Percentiles rank a stretch among this genome's conserved stretches.
Evolutionary conservation across 108 stramenopile genomes (phyloP).

Genomic region (Nitzschia palea): DNA sequence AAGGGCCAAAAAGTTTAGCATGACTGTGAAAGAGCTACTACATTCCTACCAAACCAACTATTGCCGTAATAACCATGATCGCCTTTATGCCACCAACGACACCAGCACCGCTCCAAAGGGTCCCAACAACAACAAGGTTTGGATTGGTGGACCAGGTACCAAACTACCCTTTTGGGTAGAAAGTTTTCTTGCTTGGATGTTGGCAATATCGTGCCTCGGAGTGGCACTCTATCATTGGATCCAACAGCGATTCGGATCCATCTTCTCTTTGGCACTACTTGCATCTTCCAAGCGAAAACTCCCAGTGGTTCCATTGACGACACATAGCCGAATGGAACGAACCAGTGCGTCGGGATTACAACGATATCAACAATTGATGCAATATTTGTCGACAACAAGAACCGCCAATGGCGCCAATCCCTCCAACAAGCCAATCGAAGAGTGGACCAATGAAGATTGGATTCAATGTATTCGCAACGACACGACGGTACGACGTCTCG

Average conservation of each 20-base stretch:
- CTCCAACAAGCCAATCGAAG: neutral
- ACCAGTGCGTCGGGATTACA: neutral
- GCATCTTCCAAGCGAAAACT: neutral
- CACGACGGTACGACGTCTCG: neutral
- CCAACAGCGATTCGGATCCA: neutral
- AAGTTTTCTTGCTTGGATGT: constrained; percentile 10
- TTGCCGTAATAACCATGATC: too few species aligned
- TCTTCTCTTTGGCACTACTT: neutral
- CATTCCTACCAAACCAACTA: too few species aligned
- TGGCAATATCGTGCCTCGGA: constrained; percentile 15
- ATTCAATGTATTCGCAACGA: constrained; percentile 5
- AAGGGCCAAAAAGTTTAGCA: too few species aligned
- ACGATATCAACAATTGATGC: constrained; percentile 6
- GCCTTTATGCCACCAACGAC: too few species aligned
- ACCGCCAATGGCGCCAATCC: neutral
- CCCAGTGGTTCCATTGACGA: constrained; percentile 24
- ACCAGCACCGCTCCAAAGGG: too few species aligned
- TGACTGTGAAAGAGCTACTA: too few species aligned
- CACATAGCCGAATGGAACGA: constrained; percentile 28
- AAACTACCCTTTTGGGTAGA: constrained; percentile 16
- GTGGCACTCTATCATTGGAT: constrained; percentile 23
- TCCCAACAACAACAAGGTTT: constrained; percentile 1
- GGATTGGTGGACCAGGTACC: constrained; percentile 33
- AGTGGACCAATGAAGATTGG: constrained; percentile 9
- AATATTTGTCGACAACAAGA: neutral